Base-by-base conservation (phyloP, 768 basidiomycete species). In the Termitomyces eurrhizus region DNA sequence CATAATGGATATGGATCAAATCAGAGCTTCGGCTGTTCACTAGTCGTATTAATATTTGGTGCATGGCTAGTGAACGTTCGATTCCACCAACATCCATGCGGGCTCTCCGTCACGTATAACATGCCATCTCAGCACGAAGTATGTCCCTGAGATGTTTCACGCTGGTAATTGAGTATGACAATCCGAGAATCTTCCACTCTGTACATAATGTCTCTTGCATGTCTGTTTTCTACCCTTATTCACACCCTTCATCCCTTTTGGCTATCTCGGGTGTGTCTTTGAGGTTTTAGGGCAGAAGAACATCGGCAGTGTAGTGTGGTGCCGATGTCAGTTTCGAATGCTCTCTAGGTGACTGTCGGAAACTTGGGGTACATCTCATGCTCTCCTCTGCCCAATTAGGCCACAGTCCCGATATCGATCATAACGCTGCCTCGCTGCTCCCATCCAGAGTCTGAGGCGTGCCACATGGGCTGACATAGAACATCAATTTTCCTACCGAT, bases 321-420 rank as follows among this genome's bases (percentile, higher is more conserved):
- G 21, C 21, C 21, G 21, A 21, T 21, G 21, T 21, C 21, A 21
- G 21, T 21, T 21, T 54, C 24, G 24, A 36, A 37, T 24, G 9
- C 18, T 32, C 32, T 33, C 12, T 16, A 50, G 44, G 18, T 33
- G 18, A 18, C 39, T 39, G 39, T 50, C 37, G 24, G 14, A 57
- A 39, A 18, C 39, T 32, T 16, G 24, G 35, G 24, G 14, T 6
- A 24, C 26, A 7, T 16, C 14, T 18, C 18, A 12, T 32, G 26
- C 26, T 5, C 24, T 26, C n/a, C 56, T 36, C 36, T 24, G 33
- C 55, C 21, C 41, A 13, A 48, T 56, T 21, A 45, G 57, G 53
- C 37, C 21, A 36, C 54, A 56, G 6, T 51, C 37, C 52, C 52
- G 52, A 53, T 62, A 58, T 58, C 57, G 57, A 58, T 62, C 44